These are phyloP conservation scores for Verbascum thapsus DNA, from an alignment of 257 asterid species.

Conservation along the genomic window DNA sequence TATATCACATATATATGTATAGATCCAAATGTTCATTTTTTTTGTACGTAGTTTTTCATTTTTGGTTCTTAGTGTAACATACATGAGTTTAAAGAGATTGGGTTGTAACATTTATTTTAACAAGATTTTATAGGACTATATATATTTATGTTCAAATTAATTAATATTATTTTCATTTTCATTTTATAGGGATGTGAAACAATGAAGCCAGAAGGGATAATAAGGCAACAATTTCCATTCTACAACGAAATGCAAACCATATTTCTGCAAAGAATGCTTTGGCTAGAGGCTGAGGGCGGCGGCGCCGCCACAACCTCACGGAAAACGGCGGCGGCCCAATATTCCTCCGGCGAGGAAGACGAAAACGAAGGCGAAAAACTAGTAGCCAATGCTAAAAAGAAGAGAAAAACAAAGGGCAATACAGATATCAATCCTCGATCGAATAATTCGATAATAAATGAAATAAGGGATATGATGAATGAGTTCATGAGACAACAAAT, in stretches of 20 bases:
- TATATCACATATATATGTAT: too few relatives aligned
- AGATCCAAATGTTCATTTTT: too few relatives aligned
- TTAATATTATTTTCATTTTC: too few relatives aligned
- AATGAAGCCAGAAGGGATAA: conserved; percentile 71
- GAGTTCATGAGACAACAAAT: conserved; percentile 85
- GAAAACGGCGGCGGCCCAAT: conserved; percentile 48
- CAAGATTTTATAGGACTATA: too few relatives aligned
- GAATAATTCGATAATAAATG: conserved; percentile 22
- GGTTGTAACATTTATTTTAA: too few relatives aligned
- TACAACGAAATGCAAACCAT: conserved; percentile 82
- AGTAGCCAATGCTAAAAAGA: conserved; percentile 48
- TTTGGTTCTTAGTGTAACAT: too few relatives aligned
- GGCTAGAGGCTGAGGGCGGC: conserved; percentile 93
- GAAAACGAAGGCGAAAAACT: conserved; percentile 50
- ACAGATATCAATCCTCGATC: background rate
- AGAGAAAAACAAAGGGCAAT: conserved; percentile 43
- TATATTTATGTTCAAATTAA: too few relatives aligned
- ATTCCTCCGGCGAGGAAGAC: conserved; percentile 75
- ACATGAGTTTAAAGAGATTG: too few relatives aligned
- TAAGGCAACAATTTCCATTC: conserved; percentile 88
- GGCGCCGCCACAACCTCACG: conserved; percentile 49
- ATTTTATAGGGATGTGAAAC: conserved; percentile 92
- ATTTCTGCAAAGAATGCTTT: conserved; percentile 84
- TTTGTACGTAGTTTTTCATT: too few relatives aligned
- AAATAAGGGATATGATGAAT: conserved; percentile 72